Evolutionary conservation across 108 stramenopile species (phyloP), one percentile per base, ranked within the genome.

Genomic region (Nannochloropsis salina): DNA sequence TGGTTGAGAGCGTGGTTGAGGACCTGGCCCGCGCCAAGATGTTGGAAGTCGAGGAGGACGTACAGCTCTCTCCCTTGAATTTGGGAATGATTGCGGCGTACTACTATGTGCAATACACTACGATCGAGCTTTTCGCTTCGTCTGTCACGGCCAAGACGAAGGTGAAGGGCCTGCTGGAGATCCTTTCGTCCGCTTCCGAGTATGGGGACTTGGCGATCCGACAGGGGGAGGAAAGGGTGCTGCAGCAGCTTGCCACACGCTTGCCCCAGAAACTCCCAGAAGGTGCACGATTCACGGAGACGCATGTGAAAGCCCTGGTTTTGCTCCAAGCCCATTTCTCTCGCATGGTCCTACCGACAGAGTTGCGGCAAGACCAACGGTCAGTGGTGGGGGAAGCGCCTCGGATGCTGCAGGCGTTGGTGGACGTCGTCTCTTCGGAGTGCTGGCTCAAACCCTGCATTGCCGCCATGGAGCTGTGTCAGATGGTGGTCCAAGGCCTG

Each of bases 71-170:
- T 41, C 94, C 98, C 0, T 90, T 99, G 84, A 99, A 99, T 92
- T 91, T 99, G 82, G 99, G 99, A 42, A 98, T 98, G 97, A 96
- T 99, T 87, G 97, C 98, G 41, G 94, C 97, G 9, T 98, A 98
- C 93, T 99, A 98, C 91, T 95, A 95, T 87, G 89, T 97, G 21
- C 94, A 94, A 87, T 97, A 98, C 93, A 94, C 94, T 85, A 99
- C 98, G 12, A 94, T 99, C 85, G 98, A 98, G 87, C 93, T 99
- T 42, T 95, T 99, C 85, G 96, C 97, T 41, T 93, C 95, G 61
- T 95, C 95, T 42, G 92, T 98, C n/a, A 96, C 96, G 9, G 93
- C 94, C 12, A 96, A 97, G 91, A 96, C 97, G 40, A 97, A 96
- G 85, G 93, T 95, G 83, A 89, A 94, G 80, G 97, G 96, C 3